Base-by-base conservation (phyloP, 495 filamentous ascomycete genomes). In the Penicillium cataractarum region DNA sequence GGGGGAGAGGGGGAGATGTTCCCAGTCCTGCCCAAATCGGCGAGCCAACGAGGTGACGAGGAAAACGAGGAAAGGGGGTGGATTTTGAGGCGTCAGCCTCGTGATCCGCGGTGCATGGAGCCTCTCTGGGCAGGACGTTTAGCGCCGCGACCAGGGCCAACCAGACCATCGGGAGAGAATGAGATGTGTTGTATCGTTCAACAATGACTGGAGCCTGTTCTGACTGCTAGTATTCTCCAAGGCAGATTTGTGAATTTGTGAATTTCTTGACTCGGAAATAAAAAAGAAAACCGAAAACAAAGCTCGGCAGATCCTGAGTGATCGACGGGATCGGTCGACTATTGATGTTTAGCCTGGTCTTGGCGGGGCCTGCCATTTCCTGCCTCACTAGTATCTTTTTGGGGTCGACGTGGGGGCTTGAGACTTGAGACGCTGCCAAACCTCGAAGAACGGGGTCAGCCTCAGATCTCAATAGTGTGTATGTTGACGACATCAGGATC, bases 321-420 rank as follows among this genome's bases (percentile, higher is more conserved):
- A 79, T 79, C 77, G 76, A 76, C 76, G 61, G 67, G 77, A 79
- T 79, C 77, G 70, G 76, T 75, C 62, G 68, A 80, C 77, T 80
- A 80, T 80, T 80, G 77, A 71, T 74, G 69, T 73, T 78, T 76
- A 76, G 76, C 4, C 69, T 65, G 61, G 65, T 53, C 74, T 75
- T 78, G 76, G 77, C 75, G 64, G 58, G 58, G 65, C 67, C 72
- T 72, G 73, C 71, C 73, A 74, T 66, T 70, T 65, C 39, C 53
- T n/a, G 46, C 57, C 22, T 55, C 51, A 31, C 40, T 57, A 65
- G 62, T n/a, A 27, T 59, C 27, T 31, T 57, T 57, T 57, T 22
- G 21, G 53, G 51, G 15, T 6, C 17, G 48, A 9, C 12, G 29
- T 29, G 29, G 51, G n/a, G 31, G 29, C 24, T 21, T 12, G 31